Evolutionary conservation across 441 rosid species (phyloP).

Genomic region (Lepidium campestre): DNA sequence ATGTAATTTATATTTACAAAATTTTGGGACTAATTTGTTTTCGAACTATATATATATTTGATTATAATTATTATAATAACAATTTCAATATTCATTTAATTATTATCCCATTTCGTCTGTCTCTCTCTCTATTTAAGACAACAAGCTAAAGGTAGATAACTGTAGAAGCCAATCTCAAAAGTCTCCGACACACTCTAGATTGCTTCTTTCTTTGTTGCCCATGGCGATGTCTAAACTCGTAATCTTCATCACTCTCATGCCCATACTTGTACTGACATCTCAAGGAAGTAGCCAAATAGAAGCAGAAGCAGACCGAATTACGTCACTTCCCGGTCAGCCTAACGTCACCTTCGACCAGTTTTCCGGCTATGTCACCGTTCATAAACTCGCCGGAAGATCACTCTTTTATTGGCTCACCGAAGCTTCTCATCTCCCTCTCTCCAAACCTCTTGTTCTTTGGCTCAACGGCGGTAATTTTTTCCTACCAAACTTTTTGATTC

Average conservation of each 20-base stretch:
- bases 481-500: background rate
- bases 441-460: conserved; percentile 86
- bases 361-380: conserved; percentile 85
- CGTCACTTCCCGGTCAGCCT: conserved; percentile 92
- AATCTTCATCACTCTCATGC: conserved; percentile 26
- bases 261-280: conserved; percentile 19
- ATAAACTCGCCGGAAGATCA: conserved; percentile 64
- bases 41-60: background rate
- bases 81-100: background rate
- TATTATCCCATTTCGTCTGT: background rate
- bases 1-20: no score
- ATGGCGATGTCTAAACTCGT: conserved; percentile 32
- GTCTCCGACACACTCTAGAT: conserved; percentile 1
- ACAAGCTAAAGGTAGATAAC: conserved; percentile 17
- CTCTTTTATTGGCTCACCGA: conserved; percentile 98
- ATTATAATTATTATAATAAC: background rate
- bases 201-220: conserved; percentile 2
- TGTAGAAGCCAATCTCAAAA: conserved; percentile 24
- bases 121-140: conserved; percentile 45
- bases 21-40: no score
- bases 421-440: conserved; percentile 38
- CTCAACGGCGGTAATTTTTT: conserved; percentile 82
- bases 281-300: conserved; percentile 11
- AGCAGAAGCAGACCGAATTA: conserved; percentile 66
- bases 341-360: conserved; percentile 76